Evolutionary conservation across 441 rosid species (phyloP), one percentile per base, ranked within the genome.

Genomic region (Pelargonium citronellum): DNA sequence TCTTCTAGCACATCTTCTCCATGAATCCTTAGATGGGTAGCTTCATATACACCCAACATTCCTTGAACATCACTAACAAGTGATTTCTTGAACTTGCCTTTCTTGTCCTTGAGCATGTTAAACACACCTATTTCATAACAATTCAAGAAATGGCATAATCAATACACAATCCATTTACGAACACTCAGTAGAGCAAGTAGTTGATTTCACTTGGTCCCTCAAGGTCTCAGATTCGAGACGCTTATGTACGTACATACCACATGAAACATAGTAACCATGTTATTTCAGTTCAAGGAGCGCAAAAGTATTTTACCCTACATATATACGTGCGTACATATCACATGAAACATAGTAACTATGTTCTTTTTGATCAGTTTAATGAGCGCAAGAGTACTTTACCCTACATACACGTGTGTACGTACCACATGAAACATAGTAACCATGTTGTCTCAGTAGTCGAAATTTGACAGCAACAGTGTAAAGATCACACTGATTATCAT

Each of bases 1-100:
- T 80, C 76, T 7, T 79, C 82, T 1, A 79, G 66, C 11, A 71
- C 62, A 30, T 73, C 75, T 61, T 79, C 78, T 61, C 78, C 76
- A 49, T 13, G 74, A 19, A 69, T 12, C 60, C 75, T 22, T 2
- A 79, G 46, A 43, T 79, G 34, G 15, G 75, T 15, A 19, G 78
- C 76, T 67, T 79, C 82, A 19, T 73, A 76, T 30, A 79, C 34
- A 55, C 71, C 20, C 41, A 79, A 47, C 71, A 76, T 66, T 19
- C 75, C 82, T 34, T 1, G 4, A 0, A 65, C 62, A 27, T 76
- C 73, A 6, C 34, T 11, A 0, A 24, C 1, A 0, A 78, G 24
- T 12, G 67, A 46, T 4, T 13, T 39, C 47, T 68, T 68, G 30
- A 73, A 78, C 12, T 69, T 19, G 19, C 78, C 79, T 0, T 67